These are phyloP conservation scores for Apiosordaria backusii DNA, from an alignment of 495 filamentous ascomycete genomes.

Conservation along the genomic window DNA sequence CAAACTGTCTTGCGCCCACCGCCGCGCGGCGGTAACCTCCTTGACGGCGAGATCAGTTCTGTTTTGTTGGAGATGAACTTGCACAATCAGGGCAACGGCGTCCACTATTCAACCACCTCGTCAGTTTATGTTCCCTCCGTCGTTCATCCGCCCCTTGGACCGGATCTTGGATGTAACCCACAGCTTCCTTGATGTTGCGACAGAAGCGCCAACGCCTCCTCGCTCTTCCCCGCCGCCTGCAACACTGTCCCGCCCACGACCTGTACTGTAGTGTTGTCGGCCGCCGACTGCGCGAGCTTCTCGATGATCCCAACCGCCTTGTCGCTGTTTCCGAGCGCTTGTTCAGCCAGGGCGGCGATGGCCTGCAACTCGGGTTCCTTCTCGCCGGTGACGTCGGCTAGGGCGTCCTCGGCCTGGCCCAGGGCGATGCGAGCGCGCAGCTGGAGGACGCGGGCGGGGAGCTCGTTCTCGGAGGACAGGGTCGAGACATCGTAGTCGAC, in stretches of 20 bases:
- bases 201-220: slow-evolving; percentile 78
- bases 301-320: slow-evolving; percentile 61
- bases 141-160: neutral
- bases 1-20: slow-evolving; percentile 93
- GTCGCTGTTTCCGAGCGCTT: slow-evolving; percentile 55
- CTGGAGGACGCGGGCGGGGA: slow-evolving; percentile 74
- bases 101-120: slow-evolving; percentile 40
- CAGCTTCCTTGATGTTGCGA: slow-evolving; percentile 83
- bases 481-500: slow-evolving; percentile 73
- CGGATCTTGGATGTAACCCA: slow-evolving; percentile 43
- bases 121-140: neutral
- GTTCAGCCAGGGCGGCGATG: slow-evolving; percentile 72
- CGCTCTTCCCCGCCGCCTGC: slow-evolving; percentile 68
- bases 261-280: slow-evolving; percentile 79
- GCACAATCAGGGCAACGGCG: slow-evolving; percentile 70
- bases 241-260: slow-evolving; percentile 74
- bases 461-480: slow-evolving; percentile 70
- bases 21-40: slow-evolving; percentile 81
- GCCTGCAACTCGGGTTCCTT: slow-evolving; percentile 72
- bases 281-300: slow-evolving; percentile 58
- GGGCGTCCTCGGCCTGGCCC: slow-evolving; percentile 68
- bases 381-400: slow-evolving; percentile 62
- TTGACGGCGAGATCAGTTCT: slow-evolving; percentile 84
- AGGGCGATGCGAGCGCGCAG: slow-evolving; percentile 79
- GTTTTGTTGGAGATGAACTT: slow-evolving; percentile 91